Evolutionary conservation across 768 basidiomycete genomes (phyloP).

Genomic region (Mycena polygramma): DNA sequence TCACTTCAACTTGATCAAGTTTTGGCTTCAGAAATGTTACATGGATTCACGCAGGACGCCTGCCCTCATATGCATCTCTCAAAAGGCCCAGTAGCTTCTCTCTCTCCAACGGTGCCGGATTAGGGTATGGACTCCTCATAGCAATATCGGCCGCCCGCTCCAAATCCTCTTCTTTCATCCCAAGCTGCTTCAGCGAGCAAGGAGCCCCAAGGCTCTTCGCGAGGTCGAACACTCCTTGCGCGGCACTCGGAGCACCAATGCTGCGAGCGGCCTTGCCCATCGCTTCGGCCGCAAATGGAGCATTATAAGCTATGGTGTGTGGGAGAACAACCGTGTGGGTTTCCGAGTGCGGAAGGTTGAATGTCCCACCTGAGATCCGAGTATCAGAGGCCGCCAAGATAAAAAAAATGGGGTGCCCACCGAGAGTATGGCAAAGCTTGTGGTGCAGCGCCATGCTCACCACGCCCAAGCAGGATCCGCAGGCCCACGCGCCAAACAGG

Average conservation of each 20-base stretch:
- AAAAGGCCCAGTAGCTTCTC: constrained; percentile 46
- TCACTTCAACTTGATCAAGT: too few relatives aligned
- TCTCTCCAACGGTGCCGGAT: constrained; percentile 54
- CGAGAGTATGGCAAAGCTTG: constrained; percentile 55
- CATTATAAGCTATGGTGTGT: constrained; percentile 56
- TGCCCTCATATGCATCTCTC: constrained; percentile 48
- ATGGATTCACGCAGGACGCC: constrained; percentile 39
- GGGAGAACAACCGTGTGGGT: constrained; percentile 60
- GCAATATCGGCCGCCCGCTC: constrained; percentile 55
- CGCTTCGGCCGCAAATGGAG: constrained; percentile 47
- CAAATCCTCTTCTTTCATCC: constrained; percentile 56
- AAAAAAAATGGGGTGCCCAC: constrained; percentile 41
- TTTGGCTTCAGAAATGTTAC: too few relatives aligned
- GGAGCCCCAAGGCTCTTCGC: constrained; percentile 47
- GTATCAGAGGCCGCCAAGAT: constrained; percentile 12
- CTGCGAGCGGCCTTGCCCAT: constrained; percentile 50
- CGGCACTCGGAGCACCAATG: constrained; percentile 40
- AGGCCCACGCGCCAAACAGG: constrained; percentile 55
- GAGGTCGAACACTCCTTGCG: constrained; percentile 43
- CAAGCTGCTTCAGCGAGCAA: constrained; percentile 50
- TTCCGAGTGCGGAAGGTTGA: constrained; percentile 57
- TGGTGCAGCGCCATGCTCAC: constrained; percentile 56
- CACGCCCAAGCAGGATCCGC: constrained; percentile 50
- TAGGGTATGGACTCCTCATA: constrained; percentile 52
- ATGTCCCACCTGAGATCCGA: constrained; percentile 48